Evolutionary conservation across 257 asterid genomes (phyloP), one percentile per base, ranked within the genome.

Genomic region (Solanum chiquidenum): DNA sequence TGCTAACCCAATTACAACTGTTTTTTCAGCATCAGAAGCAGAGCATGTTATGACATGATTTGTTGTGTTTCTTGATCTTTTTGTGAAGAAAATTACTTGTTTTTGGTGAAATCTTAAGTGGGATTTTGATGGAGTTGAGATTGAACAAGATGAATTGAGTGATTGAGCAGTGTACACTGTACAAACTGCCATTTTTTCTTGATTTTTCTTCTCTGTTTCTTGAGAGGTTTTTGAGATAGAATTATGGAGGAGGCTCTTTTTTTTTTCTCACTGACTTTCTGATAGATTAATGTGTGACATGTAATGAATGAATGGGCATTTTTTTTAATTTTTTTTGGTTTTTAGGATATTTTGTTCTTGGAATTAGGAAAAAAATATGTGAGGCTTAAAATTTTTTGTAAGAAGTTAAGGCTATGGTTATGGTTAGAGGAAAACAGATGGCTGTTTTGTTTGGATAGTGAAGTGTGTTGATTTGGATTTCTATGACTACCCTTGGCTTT

Each of bases 1-100:
- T 0, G 99, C 99, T 1, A 97, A 40, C 6, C 99, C 99, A 4
- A 97, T 97, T 7, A 97, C 95, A 37, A 96, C 93, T 0, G 99
- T 94, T 52, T 94, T 92, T 7, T 85, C 89, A 2, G 72, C 94
- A 49, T 55, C 76, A 31, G n/a, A 13, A 5, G 94, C 88, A 2
- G 99, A 91, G 92, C 99, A 97, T 46, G 96, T 92, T 23, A 94
- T 91, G 12, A 69, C 79, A 13, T 58, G 64, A 55, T 55, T 55
- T 55, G 1, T 80, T 73, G 46, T 11, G 9, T 18, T 86, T 35
- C 27, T 86, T 79, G 8, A 20, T 62, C 64, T 87, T 73, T 87
- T 88, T 42, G 83, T 87, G 95, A 85, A 92, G 93, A 94, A 90
- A 18, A 94, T 40, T 3, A 91, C 89, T 16, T 93, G 96, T 35